Evolutionary conservation across 345 rosid species (phyloP), one percentile per base, ranked within the genome.

Genomic region (Camelina hispida): DNA sequence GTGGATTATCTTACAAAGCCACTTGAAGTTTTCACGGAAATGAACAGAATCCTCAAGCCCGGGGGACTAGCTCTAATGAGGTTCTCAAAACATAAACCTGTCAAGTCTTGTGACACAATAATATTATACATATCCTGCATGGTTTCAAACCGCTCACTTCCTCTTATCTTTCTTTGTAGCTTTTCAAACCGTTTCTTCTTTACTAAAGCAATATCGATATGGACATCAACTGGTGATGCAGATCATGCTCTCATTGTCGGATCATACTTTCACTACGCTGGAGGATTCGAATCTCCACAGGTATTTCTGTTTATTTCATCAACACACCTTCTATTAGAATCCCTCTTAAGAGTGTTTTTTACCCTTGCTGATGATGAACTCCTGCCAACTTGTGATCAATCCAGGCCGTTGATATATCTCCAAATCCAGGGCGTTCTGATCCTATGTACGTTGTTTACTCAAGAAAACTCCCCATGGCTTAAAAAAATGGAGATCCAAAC

Each of bases 321-420:
- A 34, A 52, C 54, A 53, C 14, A 35, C 17, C 10, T 74, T 44
- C 28, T 37, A 38, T 13, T 44, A 55, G 15, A 44, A 38, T 15
- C 9, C 18, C 3, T 25, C n/a, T 3, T 11, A 12, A 30, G 46
- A 32, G 3, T 2, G 8, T 32, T n/a, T 44, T 16, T 14, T 54
- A 10, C 15, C 2, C 25, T 37, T 74, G 13, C 15, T 46, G 51
- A 46, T 66, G 51, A 46, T 66, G 55, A 65, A 65, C 30, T 69
- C 13, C 17, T 57, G 40, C 17, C 48, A 34, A 76, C 14, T 71
- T 28, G 22, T 78, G 52, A 76, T 40, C 43, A 46, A 54, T 69
- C 43, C 90, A 94, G 97, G 93, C 96, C 34, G 95, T 87, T 68
- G 93, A 94, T 78, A 84, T 91, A 78, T 91, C 98, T 81, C 97